A percentile compares a stretch with the other conserved stretches of the same genome.
Conservation (phyloP, 1,139 yeast species). For the Candida freyschussii region DNA sequence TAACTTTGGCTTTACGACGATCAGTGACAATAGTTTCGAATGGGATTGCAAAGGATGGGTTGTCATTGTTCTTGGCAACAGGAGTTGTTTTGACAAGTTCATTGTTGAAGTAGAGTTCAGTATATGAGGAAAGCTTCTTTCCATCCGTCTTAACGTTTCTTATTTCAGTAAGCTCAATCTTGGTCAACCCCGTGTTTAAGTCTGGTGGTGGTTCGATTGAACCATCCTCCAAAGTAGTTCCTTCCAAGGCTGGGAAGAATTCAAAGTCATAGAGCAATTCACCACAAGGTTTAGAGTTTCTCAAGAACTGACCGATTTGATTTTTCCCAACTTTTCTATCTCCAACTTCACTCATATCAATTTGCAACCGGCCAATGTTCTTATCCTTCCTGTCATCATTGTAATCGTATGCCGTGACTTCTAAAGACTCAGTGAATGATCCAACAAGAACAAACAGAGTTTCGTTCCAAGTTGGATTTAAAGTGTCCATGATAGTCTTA, state of each 20-base stretch:
- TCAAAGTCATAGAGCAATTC: slow-evolving; percentile 62
- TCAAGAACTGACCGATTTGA: slow-evolving; percentile 52
- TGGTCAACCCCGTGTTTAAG: slow-evolving; percentile 85
- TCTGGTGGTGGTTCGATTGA: slow-evolving; percentile 86
- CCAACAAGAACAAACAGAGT: slow-evolving; percentile 63
- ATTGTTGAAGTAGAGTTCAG: slow-evolving; percentile 63
- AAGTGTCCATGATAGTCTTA: slow-evolving; percentile 57
- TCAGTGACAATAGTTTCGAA: slow-evolving; percentile 73
- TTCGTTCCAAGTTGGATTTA: slow-evolving; percentile 80
- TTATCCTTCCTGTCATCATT: slow-evolving; percentile 79
- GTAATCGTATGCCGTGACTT: slow-evolving; percentile 64
- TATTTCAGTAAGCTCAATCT: slow-evolving; percentile 34
- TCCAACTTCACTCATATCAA: slow-evolving; percentile 65
- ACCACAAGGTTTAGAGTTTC: slow-evolving; percentile 84
- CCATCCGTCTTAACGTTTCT: slow-evolving; percentile 31
- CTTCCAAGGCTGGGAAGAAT: slow-evolving; percentile 76
- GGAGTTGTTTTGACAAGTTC: slow-evolving; percentile 54
- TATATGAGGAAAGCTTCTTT: slow-evolving; percentile 59
- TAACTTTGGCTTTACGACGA: slow-evolving; percentile 63
- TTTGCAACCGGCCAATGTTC: slow-evolving; percentile 69
- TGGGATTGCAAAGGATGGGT: slow-evolving; percentile 63
- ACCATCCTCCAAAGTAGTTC: slow-evolving; percentile 76
- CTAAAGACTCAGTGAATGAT: slow-evolving; percentile 76
- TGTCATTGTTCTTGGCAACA: slow-evolving; percentile 54
- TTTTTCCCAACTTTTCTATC: slow-evolving; percentile 49